Evolutionary conservation across 2,329 filamentous ascomycete genomes (phyloP).

Genomic region (Sporothrix variecibatus): DNA sequence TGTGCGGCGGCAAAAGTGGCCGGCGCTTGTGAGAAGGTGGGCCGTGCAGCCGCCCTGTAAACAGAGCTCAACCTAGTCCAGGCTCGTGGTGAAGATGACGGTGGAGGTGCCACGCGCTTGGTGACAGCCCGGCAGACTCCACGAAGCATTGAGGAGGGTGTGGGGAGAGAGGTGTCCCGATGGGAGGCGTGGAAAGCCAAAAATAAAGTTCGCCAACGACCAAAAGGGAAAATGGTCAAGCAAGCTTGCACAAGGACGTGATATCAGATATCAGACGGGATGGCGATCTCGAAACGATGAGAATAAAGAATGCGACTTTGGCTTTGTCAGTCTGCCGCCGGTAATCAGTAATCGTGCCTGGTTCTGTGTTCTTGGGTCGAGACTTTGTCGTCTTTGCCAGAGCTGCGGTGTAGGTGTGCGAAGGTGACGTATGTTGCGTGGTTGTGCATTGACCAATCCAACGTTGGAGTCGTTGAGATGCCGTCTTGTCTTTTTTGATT

Average conservation of each 20-base stretch:
- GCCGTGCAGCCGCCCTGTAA: neutral
- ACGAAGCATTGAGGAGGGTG: slow-evolving; percentile 10
- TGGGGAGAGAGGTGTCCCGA: neutral
- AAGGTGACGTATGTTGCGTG: neutral
- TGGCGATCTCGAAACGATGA: neutral
- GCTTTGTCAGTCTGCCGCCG: neutral
- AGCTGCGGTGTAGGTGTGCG: neutral
- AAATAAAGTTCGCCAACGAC: neutral
- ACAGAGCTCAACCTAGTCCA: neutral
- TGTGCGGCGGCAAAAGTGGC: neutral
- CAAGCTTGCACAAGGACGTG: neutral
- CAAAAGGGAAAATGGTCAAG: neutral
- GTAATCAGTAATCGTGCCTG: neutral
- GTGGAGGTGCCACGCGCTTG: neutral
- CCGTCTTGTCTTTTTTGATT: neutral
- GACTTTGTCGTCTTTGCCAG: too few species aligned
- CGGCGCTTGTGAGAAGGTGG: neutral
- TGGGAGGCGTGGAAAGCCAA: neutral
- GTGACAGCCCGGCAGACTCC: neutral
- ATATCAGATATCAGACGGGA: neutral
- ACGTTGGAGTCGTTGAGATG: neutral
- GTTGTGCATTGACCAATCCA: neutral
- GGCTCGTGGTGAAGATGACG: neutral
- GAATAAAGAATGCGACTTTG: too few species aligned
- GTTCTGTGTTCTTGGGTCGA: neutral